phyloP scores from a whole-genome alignment of 2,329 filamentous ascomycete genomes.

The Cyclaneusma minus region DNA sequence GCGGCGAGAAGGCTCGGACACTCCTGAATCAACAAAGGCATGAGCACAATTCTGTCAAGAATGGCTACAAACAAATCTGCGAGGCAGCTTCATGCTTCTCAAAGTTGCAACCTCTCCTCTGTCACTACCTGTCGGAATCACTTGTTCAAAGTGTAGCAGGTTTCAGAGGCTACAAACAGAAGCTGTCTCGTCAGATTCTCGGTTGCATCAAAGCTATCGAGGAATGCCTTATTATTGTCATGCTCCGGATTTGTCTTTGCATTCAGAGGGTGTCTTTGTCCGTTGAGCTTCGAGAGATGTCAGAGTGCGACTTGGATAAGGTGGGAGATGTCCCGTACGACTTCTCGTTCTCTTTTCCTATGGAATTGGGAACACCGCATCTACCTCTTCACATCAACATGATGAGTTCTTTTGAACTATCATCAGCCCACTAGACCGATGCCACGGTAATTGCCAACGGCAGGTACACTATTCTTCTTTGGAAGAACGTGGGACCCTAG shows the following conservation, averaged over 20 bases:
- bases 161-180: slow-evolving; percentile 22
- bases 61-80: slow-evolving; percentile 18
- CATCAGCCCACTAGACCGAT: slow-evolving; percentile 29
- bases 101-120: slow-evolving; percentile 10
- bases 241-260: slow-evolving; percentile 14
- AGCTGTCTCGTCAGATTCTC: slow-evolving; percentile 7
- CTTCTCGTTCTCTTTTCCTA: slow-evolving; percentile 21
- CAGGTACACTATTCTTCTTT: slow-evolving; percentile 21
- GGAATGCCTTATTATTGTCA: slow-evolving; percentile 15
- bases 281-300: slow-evolving; percentile 12
- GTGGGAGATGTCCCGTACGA: slow-evolving; percentile 29
- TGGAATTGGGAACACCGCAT: slow-evolving; percentile 23
- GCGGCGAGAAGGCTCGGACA: slow-evolving; percentile 8
- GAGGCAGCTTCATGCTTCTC: slow-evolving; percentile 12
- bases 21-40: slow-evolving; percentile 7
- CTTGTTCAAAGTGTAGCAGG: slow-evolving; percentile 14
- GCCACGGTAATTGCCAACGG: slow-evolving; percentile 35
- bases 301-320: slow-evolving; percentile 12
- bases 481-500: slow-evolving; percentile 32
- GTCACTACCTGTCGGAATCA: slow-evolving; percentile 43
- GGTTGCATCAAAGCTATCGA: slow-evolving; percentile 10
- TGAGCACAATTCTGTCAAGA: slow-evolving; percentile 16
- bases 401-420: slow-evolving; percentile 13
- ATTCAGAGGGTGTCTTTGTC: slow-evolving; percentile 5
- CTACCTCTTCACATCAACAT: slow-evolving; percentile 25